Evolutionary conservation across 208 protist genomes (phyloP), one percentile per base, ranked within the genome.

Genomic region (Trypanosomatidae sp.): DNA sequence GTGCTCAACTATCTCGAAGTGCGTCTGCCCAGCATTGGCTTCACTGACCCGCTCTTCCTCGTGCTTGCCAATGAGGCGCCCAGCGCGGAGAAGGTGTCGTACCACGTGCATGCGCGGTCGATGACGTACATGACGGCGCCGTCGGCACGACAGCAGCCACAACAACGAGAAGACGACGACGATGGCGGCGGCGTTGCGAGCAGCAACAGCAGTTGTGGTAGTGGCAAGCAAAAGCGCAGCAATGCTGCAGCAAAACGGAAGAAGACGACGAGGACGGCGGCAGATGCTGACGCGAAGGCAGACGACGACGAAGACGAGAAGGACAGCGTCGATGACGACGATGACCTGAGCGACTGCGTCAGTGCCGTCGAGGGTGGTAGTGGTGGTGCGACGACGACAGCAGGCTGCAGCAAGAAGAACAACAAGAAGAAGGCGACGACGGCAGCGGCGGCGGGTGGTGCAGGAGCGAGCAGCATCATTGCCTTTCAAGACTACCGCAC

Each of bases 401-500:
- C 42, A 1, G 28, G 37, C 18, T 11, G 26, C 16, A 21, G 20
- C 28, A 8, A 26, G 2, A 39, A 32, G 19, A 26, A 48, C 44
- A 25, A 16, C 26, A 43, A n/a, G 23, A 56, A 46, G 50, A 42
- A 41, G 4, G 16, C 19, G 4, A 16, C 24, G 8, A 3, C 32
- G 21, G 24, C 24, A 11, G 21, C 19, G 20, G 16, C 32, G n/a
- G n/a, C n/a, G n/a, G n/a, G n/a, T n/a, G n/a, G n/a, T 42, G 40
- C 10, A 3, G n/a, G n/a, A n/a, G 4, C 18, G 19, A 33, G 50
- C 6, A 77, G 66, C 43, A 48, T 77, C 8, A 62, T 88, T 38
- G 74, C 74, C 18, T 89, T 89, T 37, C 66, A 85, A 56, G 80
- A 89, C 45, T 89, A 76, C 58, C 64, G 75, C 33, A 58, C 68